phyloP scores from a whole-genome alignment of 805 yeast genomes.

The Candida sithepensis region DNA sequence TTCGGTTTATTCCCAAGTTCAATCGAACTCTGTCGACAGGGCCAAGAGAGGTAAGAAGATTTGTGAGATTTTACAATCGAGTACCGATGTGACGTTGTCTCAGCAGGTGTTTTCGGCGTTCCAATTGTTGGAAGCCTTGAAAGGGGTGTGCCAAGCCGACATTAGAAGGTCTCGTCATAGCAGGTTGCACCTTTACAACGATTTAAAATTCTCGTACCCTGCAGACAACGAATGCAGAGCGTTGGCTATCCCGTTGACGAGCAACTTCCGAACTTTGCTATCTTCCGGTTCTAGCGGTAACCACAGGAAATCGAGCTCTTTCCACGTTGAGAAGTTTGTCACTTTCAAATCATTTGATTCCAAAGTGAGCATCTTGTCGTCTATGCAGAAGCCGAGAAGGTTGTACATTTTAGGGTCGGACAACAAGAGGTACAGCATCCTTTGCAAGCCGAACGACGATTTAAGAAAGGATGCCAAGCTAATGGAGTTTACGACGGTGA shows the following conservation, averaged over 20 bases:
- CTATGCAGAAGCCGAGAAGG: constrained; percentile 85
- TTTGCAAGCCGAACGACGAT: constrained; percentile 87
- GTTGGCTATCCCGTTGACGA: constrained; percentile 71
- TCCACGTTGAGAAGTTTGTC: constrained; percentile 27
- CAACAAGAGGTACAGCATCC: constrained; percentile 65
- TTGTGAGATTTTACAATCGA: constrained; percentile 30
- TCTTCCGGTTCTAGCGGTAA: constrained; percentile 39
- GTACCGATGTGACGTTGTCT: constrained; percentile 11
- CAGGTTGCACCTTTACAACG: constrained; percentile 37
- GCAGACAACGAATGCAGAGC: constrained; percentile 28
- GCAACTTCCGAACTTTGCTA: constrained; percentile 69
- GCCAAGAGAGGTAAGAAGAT: constrained; percentile 44
- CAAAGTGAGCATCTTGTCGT: constrained; percentile 64
- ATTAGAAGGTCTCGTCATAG: constrained; percentile 33
- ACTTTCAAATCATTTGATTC: constrained; percentile 65
- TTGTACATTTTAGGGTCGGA: constrained; percentile 74
- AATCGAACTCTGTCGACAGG: constrained; percentile 51
- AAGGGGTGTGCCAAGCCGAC: constrained; percentile 39
- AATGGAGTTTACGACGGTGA: constrained; percentile 85
- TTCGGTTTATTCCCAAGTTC: constrained; percentile 68
- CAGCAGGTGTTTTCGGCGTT: constrained; percentile 26
- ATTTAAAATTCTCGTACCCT: constrained; percentile 36
- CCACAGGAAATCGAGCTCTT: constrained; percentile 24
- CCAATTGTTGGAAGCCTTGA: constrained; percentile 39
- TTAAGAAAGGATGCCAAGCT: constrained; percentile 92